phyloP scores from a whole-genome alignment of 176 grass and related monocot species.

The Oryza coarctata region DNA sequence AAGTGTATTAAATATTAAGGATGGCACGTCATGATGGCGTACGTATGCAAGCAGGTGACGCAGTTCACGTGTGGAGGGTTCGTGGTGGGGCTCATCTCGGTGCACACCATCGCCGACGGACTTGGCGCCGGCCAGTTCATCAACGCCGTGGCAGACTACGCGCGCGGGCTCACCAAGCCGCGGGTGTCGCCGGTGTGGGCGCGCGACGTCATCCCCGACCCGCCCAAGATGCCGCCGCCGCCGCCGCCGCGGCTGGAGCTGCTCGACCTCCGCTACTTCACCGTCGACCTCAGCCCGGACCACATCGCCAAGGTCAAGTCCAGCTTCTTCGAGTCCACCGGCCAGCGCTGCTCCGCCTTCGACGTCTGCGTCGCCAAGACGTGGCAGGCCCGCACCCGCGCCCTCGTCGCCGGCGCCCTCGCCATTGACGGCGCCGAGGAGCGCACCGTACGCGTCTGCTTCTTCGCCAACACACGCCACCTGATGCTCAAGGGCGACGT shows the following conservation, averaged over 20 bases:
- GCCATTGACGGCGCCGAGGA: background rate
- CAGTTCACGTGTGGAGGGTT: conserved; percentile 85
- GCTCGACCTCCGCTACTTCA: conserved; percentile 53
- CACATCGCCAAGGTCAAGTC: conserved; percentile 58
- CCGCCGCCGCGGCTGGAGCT: conserved; percentile 40
- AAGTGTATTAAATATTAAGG: no score
- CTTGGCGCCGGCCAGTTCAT: conserved; percentile 82
- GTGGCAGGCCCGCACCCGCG: conserved; percentile 73
- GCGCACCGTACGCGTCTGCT: conserved; percentile 57
- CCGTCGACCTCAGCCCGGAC: conserved; percentile 36
- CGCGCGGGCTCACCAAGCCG: conserved; percentile 37
- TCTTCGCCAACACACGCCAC: conserved; percentile 89
- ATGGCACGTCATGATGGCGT: no score
- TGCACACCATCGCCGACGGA: conserved; percentile 84
- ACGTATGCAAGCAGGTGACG: conserved; percentile 91
- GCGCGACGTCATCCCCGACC: conserved; percentile 63
- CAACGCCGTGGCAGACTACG: conserved; percentile 71
- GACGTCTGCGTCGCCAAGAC: conserved; percentile 72
- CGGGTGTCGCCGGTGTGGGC: conserved; percentile 56
- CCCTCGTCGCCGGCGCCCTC: conserved; percentile 14
- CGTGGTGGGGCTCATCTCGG: conserved; percentile 71
- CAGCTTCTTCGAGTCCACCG: conserved; percentile 45
- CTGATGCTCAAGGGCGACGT: conserved; percentile 33
- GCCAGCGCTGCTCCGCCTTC: conserved; percentile 80
- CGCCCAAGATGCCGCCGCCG: conserved; percentile 53